These are phyloP conservation scores for Immersiporthe knoxdaviesiana DNA, from an alignment of 2,329 filamentous ascomycete genomes.

Conservation along the genomic window DNA sequence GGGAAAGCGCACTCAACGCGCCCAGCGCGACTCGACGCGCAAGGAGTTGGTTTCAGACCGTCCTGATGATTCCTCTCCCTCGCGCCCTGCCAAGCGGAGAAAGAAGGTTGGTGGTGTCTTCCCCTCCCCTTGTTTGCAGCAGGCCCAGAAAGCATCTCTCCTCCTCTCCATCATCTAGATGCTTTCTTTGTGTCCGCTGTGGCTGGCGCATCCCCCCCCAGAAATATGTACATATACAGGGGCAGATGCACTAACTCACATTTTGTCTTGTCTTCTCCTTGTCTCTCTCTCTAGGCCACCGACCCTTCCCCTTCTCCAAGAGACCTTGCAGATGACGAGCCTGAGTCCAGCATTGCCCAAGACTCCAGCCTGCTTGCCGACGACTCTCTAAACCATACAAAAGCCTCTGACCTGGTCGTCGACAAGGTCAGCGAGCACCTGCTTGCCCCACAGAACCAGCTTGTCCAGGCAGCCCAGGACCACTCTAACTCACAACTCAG, in stretches of 20 bases:
- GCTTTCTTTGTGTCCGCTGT: constrained; percentile 4
- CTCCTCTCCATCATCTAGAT: no score
- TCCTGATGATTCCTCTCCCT: constrained; percentile 59
- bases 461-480: constrained; percentile 63
- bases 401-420: constrained; percentile 60
- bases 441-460: constrained; percentile 44
- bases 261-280: background rate
- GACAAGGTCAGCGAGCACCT: constrained; percentile 59
- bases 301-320: constrained; percentile 37
- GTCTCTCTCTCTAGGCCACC: constrained; percentile 19
- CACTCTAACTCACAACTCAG: constrained; percentile 67
- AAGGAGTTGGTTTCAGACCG: constrained; percentile 37
- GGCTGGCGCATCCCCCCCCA: background rate
- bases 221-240: no score
- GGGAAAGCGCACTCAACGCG: constrained; percentile 38
- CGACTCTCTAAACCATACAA: constrained; percentile 43
- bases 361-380: constrained; percentile 48
- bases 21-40: constrained; percentile 38
- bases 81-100: constrained; percentile 65
- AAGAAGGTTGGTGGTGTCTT: constrained; percentile 60
- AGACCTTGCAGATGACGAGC: constrained; percentile 50
- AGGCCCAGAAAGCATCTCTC: no score
- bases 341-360: constrained; percentile 24
- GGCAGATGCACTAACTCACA: constrained; percentile 17
- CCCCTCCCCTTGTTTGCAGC: constrained; percentile 16